Evolutionary conservation across 352 stramenopile genomes (phyloP).

Genomic region (Globisporangium ultimum): DNA sequence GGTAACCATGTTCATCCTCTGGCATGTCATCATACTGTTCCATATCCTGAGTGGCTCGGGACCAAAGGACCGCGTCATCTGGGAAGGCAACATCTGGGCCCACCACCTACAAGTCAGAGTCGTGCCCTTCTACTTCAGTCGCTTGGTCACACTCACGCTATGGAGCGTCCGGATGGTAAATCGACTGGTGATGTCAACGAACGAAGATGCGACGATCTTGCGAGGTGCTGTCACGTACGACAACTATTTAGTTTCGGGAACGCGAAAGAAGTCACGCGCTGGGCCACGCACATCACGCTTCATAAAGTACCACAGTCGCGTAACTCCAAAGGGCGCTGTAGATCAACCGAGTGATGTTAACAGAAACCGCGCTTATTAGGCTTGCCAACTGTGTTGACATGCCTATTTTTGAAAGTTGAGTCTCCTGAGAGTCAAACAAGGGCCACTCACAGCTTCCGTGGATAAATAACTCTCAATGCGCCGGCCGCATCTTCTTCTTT

Average conservation of each 20-base stretch:
- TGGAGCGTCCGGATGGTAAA: constrained; percentile 15
- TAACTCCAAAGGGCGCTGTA: background rate
- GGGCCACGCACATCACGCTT: background rate
- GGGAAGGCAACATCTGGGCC: constrained; percentile 8
- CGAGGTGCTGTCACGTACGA: constrained; percentile 27
- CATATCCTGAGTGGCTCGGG: constrained; percentile 9
- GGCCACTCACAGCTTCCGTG: no score
- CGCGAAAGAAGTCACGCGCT: constrained; percentile 4
- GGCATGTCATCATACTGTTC: constrained; percentile 7
- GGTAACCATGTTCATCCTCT: constrained; percentile 15
- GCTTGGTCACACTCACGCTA: constrained; percentile 13
- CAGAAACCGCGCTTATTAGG: background rate
- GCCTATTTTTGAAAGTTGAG: no score
- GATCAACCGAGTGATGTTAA: background rate
- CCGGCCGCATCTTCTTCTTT: background rate
- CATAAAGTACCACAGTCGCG: background rate
- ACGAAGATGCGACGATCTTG: constrained; percentile 19
- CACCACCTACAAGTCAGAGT: constrained; percentile 9
- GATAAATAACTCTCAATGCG: background rate
- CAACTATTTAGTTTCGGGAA: constrained; percentile 15
- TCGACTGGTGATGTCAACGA: constrained; percentile 10
- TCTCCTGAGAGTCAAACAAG: no score
- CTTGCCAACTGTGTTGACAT: background rate
- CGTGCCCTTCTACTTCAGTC: constrained; percentile 21
- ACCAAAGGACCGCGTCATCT: constrained; percentile 12